Base-by-base conservation (phyloP, 169 alveolate genomes). In the Amoebophrya sp. region DNA sequence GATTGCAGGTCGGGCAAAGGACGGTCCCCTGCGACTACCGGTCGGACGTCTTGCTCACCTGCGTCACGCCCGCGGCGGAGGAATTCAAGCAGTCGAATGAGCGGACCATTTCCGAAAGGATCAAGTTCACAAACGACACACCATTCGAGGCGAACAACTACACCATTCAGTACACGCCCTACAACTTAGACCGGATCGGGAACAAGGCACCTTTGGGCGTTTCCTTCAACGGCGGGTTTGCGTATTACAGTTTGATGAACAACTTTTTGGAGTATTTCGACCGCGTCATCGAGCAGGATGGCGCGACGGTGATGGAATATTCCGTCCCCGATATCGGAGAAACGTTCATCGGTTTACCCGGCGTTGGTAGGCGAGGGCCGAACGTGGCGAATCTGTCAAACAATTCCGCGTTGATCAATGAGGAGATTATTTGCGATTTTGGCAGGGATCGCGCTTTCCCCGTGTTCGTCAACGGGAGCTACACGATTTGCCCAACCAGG, bases 271-370 rank as follows among this genome's bases (percentile, higher is more conserved):
- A 66, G 83, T 66, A 66, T 25, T 66, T 66, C 35, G 83, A 66
- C 83, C 83, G 83, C 35, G 83, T 66, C 39, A 66, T 66, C 83
- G 83, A 66, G 83, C 83, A 66, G 32, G 83, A 66, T 25, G 83
- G 83, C 35, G 12, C 83, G 32, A 66, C 83, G 35, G 35, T 12
- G 38, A 18, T 66, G 35, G 83, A 66, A 3, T 25, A 7, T 25
- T 12, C 35, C 39, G 83, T 66, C 32, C 83, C 83, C 7, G 83
- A 66, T 25, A 66, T 66, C 83, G 83, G 83, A 66, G 83, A 66
- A n/a, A 66, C 83, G 7, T 66, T 66, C 83, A n/a, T 66, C 83
- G 83, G 83, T 25, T 25, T 66, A 25, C 83, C 83, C 32, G 38
- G 29, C 32, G 83, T 66, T 2, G 83, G 83, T 0, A 7, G 83